These are phyloP conservation scores for Cardamine occulta DNA, from an alignment of 345 rosid species.

Conservation along the genomic window DNA sequence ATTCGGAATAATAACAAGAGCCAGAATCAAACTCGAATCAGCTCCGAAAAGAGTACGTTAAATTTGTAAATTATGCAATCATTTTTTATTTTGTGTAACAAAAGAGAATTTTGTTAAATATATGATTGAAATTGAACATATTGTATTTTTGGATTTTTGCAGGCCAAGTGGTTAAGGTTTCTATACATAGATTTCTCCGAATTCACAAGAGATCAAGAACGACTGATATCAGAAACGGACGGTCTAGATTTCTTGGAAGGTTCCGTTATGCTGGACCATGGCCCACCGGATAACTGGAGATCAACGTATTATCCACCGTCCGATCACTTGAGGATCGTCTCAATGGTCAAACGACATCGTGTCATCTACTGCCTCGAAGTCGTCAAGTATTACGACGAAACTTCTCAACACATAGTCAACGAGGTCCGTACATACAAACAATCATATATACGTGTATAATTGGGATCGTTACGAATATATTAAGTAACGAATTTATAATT, in stretches of 20 bases:
- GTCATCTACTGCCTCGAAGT: slow-evolving; percentile 73
- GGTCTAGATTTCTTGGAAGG: slow-evolving; percentile 74
- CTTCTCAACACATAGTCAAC: slow-evolving; percentile 48
- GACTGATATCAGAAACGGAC: slow-evolving; percentile 56
- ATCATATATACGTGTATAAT: slow-evolving; percentile 1
- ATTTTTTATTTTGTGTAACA: background rate
- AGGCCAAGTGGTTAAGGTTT: slow-evolving; percentile 82
- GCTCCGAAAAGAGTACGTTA: slow-evolving; percentile 63
- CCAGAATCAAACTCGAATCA: slow-evolving; percentile 58
- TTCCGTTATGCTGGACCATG: slow-evolving; percentile 55
- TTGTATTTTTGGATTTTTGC: background rate
- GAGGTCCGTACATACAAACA: slow-evolving; percentile 49
- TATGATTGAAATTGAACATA: background rate
- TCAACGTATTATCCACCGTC: slow-evolving; percentile 65
- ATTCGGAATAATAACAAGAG: slow-evolving; percentile 79
- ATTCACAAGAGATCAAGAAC: slow-evolving; percentile 70
- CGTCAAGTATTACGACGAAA: slow-evolving; percentile 64
- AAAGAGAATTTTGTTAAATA: background rate
- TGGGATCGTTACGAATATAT: slow-evolving; percentile 1
- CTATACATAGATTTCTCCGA: slow-evolving; percentile 64
- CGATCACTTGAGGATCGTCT: slow-evolving; percentile 57
- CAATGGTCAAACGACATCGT: slow-evolving; percentile 52
- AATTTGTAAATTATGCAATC: background rate
- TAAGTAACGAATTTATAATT: background rate
- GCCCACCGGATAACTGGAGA: slow-evolving; percentile 56